A percentile compares a stretch with the other conserved stretches of the same genome.
phyloP scores from a whole-genome alignment of 1,284 basidiomycete species.

The Ceratorhiza oryzae-sativae region DNA sequence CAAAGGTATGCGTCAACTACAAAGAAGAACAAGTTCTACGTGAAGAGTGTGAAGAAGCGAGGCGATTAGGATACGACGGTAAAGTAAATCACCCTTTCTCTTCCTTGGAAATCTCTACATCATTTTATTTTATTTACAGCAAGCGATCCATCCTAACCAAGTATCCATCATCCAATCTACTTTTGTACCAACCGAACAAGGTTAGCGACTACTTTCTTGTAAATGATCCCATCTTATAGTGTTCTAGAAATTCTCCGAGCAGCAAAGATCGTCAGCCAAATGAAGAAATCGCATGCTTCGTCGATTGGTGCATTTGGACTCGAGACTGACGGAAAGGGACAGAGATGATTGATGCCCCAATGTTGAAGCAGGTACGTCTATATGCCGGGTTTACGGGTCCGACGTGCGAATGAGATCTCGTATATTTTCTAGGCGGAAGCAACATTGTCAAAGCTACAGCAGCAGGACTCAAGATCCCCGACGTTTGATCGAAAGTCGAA shows the following conservation, averaged over 20 bases:
- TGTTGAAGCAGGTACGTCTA: constrained; percentile 76
- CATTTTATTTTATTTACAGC: constrained; percentile 58
- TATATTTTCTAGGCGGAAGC: constrained; percentile 61
- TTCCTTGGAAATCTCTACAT: constrained; percentile 23
- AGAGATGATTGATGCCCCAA: constrained; percentile 92
- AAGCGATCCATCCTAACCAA: constrained; percentile 94
- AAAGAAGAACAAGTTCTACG: constrained; percentile 73
- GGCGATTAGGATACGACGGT: constrained; percentile 81
- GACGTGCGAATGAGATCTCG: not conserved
- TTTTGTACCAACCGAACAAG: constrained; percentile 78
- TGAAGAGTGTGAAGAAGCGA: constrained; percentile 81
- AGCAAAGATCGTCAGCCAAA: constrained; percentile 70
- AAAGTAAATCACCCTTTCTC: constrained; percentile 61
- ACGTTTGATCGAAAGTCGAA: constrained; percentile 41
- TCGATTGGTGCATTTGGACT: constrained; percentile 70
- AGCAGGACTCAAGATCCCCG: constrained; percentile 69
- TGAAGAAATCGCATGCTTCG: constrained; percentile 61
- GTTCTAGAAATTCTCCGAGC: constrained; percentile 78
- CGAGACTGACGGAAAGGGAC: constrained; percentile 62
- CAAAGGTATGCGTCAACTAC: constrained; percentile 88
- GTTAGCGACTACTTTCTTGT: constrained; percentile 52
- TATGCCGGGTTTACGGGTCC: not conserved
- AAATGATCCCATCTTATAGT: not conserved
- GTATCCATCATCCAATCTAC: constrained; percentile 79
- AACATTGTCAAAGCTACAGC: constrained; percentile 67